Evolutionary conservation across 495 filamentous ascomycete genomes (phyloP), one percentile per base, ranked within the genome.

Genomic region (Hyaloscypha variabilis): DNA sequence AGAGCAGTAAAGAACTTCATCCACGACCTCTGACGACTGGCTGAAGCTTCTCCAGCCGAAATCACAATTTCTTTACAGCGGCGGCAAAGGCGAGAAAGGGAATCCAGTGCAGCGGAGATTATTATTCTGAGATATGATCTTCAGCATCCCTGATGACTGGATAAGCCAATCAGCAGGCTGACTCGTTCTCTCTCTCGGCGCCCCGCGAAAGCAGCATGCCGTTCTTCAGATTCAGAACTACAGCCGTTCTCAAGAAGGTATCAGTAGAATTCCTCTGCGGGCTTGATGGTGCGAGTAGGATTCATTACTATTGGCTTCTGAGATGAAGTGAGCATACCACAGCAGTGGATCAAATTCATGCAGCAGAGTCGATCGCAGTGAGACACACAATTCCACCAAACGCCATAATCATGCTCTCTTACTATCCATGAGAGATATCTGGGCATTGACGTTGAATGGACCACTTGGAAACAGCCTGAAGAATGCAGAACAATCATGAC

Each of bases 61-160:
- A 52, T 34, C 10, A 50, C 24, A 50, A 29, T 50, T 61, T n/a
- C 36, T 50, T 31, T 58, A 51, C 62, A 58, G 54, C 53, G 46
- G 56, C 63, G 49, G 42, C 63, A 53, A 60, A 2, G 5, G 31
- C 19, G 19, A 53, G 24, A 23, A 53, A 63, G 36, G 50, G 23
- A 50, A 21, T 30, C 52, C 31, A 63, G 6, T 64, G 54, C 42
- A 23, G 42, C 63, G 63, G 63, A 65, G 56, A 65, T 65, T 60
- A 42, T 54, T 60, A 26, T n/a, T 25, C 29, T 57, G 39, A 52
- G n/a, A 34, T 29, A 51, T 65, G 55, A 58, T 60, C 59, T 52
- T n/a, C 63, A 2, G 53, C 39, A 60, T 65, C 56, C 62, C 50
- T 30, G 54, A 59, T 14, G 19, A n/a, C 30, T 26, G 14, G 17